Percentiles rank a stretch among this genome's conserved stretches.
Conservation (phyloP, 2,329 filamentous ascomycete species). For the Annulohypoxylon truncatum region DNA sequence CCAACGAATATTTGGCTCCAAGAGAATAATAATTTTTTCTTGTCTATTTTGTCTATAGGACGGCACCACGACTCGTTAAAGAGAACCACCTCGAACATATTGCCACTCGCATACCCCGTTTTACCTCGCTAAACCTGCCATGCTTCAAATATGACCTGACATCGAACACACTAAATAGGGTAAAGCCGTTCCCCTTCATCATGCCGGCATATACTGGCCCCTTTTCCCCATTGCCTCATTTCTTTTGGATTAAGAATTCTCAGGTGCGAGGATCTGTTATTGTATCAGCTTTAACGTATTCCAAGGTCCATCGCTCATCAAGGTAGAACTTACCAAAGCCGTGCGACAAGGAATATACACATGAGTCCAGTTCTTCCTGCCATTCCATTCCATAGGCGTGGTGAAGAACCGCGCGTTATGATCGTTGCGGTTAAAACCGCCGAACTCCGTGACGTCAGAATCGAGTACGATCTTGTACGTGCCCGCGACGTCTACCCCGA, state of each 20-base stretch:
- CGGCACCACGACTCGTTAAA: conserved; percentile 6
- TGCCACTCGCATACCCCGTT: conserved; percentile 11
- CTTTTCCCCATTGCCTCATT: background rate
- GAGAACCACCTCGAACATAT: conserved; percentile 10
- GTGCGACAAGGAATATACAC: conserved; percentile 88
- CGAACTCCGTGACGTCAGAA: conserved; percentile 80
- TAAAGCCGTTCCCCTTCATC: background rate
- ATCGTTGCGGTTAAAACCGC: conserved; percentile 82
- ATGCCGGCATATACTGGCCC: background rate
- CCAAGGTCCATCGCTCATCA: background rate
- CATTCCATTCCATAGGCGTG: conserved; percentile 90
- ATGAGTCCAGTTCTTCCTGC: conserved; percentile 88
- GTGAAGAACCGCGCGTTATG: conserved; percentile 91
- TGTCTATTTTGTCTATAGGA: conserved; percentile 21
- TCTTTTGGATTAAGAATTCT: conserved; percentile 13
- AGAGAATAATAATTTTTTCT: conserved; percentile 6
- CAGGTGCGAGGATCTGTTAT: conserved; percentile 34
- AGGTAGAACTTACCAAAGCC: conserved; percentile 74
- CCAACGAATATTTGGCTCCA: background rate
- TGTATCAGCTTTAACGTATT: conserved; percentile 17
- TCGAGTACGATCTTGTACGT: conserved; percentile 90
- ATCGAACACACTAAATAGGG: background rate
- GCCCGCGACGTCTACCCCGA: conserved; percentile 85
- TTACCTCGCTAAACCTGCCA: conserved; percentile 7
- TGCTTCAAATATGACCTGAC: background rate